Evolutionary conservation across 1,139 yeast genomes (phyloP).

Genomic region (Suhomyces anneliseae): DNA sequence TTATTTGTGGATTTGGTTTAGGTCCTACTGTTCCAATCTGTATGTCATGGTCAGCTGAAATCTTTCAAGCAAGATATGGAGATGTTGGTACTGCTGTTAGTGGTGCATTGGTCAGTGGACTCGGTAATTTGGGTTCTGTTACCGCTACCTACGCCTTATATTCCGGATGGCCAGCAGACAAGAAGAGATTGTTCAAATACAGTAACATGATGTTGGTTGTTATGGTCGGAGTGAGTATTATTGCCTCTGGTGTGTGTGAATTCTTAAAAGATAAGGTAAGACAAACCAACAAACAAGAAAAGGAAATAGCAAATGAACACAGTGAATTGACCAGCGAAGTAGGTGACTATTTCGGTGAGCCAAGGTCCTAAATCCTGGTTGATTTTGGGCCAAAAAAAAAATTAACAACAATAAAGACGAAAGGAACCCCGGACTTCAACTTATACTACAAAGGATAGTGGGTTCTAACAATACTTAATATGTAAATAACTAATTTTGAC

Average conservation of each 20-base stretch:
- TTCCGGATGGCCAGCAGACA: slow-evolving; percentile 84
- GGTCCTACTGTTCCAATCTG: slow-evolving; percentile 91
- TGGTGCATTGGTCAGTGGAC: slow-evolving; percentile 79
- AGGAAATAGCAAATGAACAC: neutral
- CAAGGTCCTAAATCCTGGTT: too few relatives aligned
- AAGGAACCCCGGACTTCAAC: too few relatives aligned
- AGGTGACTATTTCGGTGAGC: too few relatives aligned
- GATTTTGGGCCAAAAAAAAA: too few relatives aligned
- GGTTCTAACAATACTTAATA: too few relatives aligned
- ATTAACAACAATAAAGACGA: too few relatives aligned
- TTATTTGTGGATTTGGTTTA: slow-evolving; percentile 80
- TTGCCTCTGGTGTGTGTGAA: slow-evolving; percentile 43
- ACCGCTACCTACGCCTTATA: slow-evolving; percentile 83
- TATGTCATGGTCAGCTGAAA: slow-evolving; percentile 85
- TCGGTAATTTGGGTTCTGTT: slow-evolving; percentile 85
- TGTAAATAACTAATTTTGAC: too few relatives aligned
- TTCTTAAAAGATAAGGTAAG: slow-evolving; percentile 25
- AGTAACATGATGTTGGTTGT: slow-evolving; percentile 84
- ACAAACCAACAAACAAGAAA: slow-evolving; percentile 6
- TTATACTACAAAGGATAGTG: too few relatives aligned
- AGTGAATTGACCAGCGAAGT: too few relatives aligned
- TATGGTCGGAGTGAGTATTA: slow-evolving; percentile 70
- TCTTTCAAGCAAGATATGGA: slow-evolving; percentile 69
- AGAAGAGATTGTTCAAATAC: slow-evolving; percentile 55
- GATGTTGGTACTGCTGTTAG: slow-evolving; percentile 85